Evolutionary conservation across 169 alveolate species (phyloP).

Genomic region (Cryptosporidium sp.): DNA sequence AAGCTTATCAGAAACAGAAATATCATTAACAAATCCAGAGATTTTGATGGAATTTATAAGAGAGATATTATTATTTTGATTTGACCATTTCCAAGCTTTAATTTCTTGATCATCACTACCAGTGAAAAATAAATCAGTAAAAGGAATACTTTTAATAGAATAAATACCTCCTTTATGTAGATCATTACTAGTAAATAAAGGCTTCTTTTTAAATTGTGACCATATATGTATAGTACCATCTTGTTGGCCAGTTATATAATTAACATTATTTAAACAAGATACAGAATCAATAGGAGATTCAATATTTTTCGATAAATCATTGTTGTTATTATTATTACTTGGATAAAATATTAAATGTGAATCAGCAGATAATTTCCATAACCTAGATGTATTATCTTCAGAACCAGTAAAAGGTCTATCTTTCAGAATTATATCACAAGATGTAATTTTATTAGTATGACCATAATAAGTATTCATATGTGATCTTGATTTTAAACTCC

Average conservation of each 20-base stretch:
- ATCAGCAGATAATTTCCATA: slow-evolving; percentile 77
- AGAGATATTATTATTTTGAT: not conserved
- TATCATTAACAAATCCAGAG: slow-evolving; percentile 62
- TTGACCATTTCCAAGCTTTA: slow-evolving; percentile 60
- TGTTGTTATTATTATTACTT: not conserved
- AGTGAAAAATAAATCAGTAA: slow-evolving; percentile 63
- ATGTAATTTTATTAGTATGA: slow-evolving; percentile 74
- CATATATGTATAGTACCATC: slow-evolving; percentile 51
- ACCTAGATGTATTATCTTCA: slow-evolving; percentile 77
- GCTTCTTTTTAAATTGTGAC: slow-evolving; percentile 71
- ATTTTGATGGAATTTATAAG: not conserved
- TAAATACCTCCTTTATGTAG: slow-evolving; percentile 42
- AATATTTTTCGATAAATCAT: not conserved
- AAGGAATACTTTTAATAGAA: slow-evolving; percentile 52
- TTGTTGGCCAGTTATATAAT: slow-evolving; percentile 48
- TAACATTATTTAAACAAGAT: slow-evolving; percentile 46
- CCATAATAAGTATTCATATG: slow-evolving; percentile 78
- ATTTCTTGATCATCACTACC: slow-evolving; percentile 46
- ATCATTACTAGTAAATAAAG: not conserved
- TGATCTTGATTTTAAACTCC: slow-evolving; percentile 76
- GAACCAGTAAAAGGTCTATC: slow-evolving; percentile 80
- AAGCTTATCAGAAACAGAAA: slow-evolving; percentile 35
- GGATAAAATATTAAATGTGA: slow-evolving; percentile 69
- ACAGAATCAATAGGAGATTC: slow-evolving; percentile 70
- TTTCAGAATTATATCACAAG: slow-evolving; percentile 70